Conservation (phyloP, 1,139 yeast genomes). For the Kurtzmaniella quercitrusa region DNA sequence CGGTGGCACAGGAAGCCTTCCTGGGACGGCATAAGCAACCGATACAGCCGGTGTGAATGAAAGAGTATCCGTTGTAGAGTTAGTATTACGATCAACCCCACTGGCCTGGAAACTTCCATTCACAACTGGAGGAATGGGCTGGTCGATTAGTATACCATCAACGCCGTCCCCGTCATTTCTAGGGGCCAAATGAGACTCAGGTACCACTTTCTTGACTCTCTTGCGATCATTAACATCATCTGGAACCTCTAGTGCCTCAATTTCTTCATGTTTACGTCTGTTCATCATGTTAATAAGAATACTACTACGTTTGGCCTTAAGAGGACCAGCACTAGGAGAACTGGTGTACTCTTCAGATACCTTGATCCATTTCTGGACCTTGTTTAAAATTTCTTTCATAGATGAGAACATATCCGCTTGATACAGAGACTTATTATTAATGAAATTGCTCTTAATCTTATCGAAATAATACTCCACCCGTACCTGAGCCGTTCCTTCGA, state of each 20-base stretch:
- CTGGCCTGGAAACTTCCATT: too few relatives aligned
- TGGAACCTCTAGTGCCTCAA: constrained; percentile 40
- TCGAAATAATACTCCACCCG: constrained; percentile 34
- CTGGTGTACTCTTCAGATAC: constrained; percentile 26
- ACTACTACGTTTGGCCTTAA: constrained; percentile 27
- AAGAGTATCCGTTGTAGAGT: too few relatives aligned
- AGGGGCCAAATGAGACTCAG: too few relatives aligned
- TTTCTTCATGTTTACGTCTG: constrained; percentile 43
- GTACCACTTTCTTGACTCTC: not conserved
- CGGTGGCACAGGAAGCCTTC: too few relatives aligned
- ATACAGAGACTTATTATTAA: constrained; percentile 18
- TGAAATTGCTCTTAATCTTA: constrained; percentile 22
- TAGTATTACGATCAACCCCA: too few relatives aligned
- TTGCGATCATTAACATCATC: constrained; percentile 11
- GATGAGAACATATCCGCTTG: constrained; percentile 37
- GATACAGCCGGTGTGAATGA: too few relatives aligned
- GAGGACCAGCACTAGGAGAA: constrained; percentile 9
- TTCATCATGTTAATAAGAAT: constrained; percentile 40
- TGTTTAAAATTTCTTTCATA: constrained; percentile 38
- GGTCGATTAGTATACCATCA: too few relatives aligned
- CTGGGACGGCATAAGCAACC: too few relatives aligned
- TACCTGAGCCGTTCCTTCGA: constrained; percentile 18
- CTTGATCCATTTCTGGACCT: constrained; percentile 47
- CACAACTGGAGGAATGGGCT: too few relatives aligned
- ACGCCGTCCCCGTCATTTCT: too few relatives aligned